These are phyloP conservation scores for Graphilbum ipis-grandicollis DNA, from an alignment of 2,329 filamentous ascomycete genomes.

Conservation along the genomic window DNA sequence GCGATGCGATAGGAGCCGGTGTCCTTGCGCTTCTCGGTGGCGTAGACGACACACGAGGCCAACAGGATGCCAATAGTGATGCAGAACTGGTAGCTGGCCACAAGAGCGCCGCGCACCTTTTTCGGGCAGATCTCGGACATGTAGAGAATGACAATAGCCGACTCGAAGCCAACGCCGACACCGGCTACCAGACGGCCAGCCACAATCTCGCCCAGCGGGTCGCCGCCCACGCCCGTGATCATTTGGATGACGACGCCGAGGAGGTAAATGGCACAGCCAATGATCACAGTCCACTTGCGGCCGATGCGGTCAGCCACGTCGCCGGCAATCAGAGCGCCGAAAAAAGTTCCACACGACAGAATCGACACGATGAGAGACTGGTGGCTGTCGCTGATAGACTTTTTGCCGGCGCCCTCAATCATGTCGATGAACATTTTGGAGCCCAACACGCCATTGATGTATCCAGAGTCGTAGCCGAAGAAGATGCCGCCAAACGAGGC, in stretches of 20 bases:
- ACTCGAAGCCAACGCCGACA: conserved; percentile 65
- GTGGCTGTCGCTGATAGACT: conserved; percentile 21
- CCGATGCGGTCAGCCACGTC: conserved; percentile 61
- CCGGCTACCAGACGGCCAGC: conserved; percentile 60
- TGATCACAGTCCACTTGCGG: conserved; percentile 54
- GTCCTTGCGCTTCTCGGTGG: conserved; percentile 41
- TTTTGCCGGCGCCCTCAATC: conserved; percentile 25
- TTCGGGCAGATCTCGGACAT: conserved; percentile 67
- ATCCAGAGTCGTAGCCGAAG: conserved; percentile 65
- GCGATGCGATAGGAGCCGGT: conserved; percentile 63
- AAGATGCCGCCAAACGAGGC: conserved; percentile 58
- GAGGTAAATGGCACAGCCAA: conserved; percentile 53
- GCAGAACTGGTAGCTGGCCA: conserved; percentile 54
- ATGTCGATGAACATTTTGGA: conserved; percentile 31
- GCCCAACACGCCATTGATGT: conserved; percentile 49
- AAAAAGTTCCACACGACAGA: conserved; percentile 62
- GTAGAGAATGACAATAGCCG: conserved; percentile 67
- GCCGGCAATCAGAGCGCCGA: conserved; percentile 60
- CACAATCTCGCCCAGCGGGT: conserved; percentile 44
- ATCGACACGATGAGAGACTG: conserved; percentile 53
- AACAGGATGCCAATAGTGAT: conserved; percentile 53
- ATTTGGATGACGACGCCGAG: conserved; percentile 53
- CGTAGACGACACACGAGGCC: conserved; percentile 47
- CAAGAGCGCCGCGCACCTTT: conserved; percentile 38
- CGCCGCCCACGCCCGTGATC: conserved; percentile 24